phyloP scores from a whole-genome alignment of 2,329 filamentous ascomycete species.

The Scedosporium dehoogii region DNA sequence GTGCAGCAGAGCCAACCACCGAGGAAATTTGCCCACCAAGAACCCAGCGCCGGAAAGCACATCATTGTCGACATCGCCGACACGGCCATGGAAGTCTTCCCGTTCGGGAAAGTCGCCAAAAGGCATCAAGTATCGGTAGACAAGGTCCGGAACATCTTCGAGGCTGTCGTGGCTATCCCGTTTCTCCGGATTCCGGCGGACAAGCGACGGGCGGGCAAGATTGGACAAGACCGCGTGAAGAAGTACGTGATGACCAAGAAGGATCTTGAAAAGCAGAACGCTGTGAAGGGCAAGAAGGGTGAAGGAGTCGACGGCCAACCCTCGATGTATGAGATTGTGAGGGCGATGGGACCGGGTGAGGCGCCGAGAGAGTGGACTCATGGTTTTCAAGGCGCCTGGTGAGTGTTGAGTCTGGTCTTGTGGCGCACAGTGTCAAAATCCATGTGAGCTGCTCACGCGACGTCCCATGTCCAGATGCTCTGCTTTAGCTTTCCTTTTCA shows the following conservation, averaged over 20 bases:
- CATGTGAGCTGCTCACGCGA: slow-evolving; percentile 8
- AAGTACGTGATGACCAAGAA: slow-evolving; percentile 33
- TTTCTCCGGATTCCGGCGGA: slow-evolving; percentile 34
- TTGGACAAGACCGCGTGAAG: slow-evolving; percentile 29
- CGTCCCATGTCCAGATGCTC: neutral
- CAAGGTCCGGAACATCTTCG: slow-evolving; percentile 36
- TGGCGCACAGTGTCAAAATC: slow-evolving; percentile 1
- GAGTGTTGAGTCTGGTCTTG: neutral
- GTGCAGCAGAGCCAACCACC: neutral
- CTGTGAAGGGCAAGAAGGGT: slow-evolving; percentile 6
- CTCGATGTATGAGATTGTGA: neutral
- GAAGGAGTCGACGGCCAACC: slow-evolving; percentile 10
- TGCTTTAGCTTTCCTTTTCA: neutral
- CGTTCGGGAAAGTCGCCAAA: slow-evolving; percentile 33
- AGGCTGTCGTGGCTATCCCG: slow-evolving; percentile 37
- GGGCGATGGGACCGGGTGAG: slow-evolving; percentile 6
- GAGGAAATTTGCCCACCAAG: slow-evolving; percentile 1
- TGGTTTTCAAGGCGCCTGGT: neutral
- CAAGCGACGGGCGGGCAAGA: slow-evolving; percentile 25
- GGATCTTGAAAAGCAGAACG: slow-evolving; percentile 14
- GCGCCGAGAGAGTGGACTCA: neutral
- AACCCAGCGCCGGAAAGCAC: slow-evolving; percentile 18
- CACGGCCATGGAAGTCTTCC: slow-evolving; percentile 34
- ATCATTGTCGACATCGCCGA: slow-evolving; percentile 39
- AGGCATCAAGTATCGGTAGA: slow-evolving; percentile 31